Percentiles rank a stretch among this genome's conserved stretches.
Conservation (phyloP, 78 protist genomes). For the Emiliania huxleyi region DNA sequence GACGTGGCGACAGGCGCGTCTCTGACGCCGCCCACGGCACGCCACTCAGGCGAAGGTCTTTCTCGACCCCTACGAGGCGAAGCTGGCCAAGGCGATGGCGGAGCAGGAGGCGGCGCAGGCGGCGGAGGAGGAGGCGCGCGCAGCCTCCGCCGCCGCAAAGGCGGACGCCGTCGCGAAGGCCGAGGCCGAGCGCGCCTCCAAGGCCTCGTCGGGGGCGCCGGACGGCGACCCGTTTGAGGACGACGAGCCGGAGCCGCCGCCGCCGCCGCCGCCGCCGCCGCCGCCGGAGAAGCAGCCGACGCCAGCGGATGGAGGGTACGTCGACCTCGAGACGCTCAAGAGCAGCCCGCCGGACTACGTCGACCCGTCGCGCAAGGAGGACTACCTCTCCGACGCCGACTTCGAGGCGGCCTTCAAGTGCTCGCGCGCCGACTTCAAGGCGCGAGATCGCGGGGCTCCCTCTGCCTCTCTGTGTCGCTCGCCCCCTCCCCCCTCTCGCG, state of each 20-base stretch:
- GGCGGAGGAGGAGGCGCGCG: not conserved
- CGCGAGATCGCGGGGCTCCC: no score
- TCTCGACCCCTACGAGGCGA: slow-evolving; percentile 47
- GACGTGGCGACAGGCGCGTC: no score
- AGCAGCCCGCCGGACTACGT: not conserved
- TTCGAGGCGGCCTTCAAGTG: not conserved
- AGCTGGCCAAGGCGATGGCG: not conserved
- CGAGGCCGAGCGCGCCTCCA: not conserved
- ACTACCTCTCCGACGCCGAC: slow-evolving; percentile 42
- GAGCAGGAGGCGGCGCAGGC: not conserved
- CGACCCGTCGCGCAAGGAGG: slow-evolving; percentile 14
- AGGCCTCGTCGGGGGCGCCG: not conserved
- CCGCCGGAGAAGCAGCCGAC: not conserved
- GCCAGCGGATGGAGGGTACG: not conserved
- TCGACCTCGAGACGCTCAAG: not conserved
- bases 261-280: not conserved
- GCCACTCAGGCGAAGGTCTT: not conserved
- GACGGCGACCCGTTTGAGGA: not conserved
- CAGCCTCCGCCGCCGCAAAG: not conserved
- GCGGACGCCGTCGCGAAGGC: not conserved
- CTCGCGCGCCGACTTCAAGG: not conserved
- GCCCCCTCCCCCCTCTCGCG: no score
- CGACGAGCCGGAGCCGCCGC: not conserved
- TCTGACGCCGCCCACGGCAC: no score
- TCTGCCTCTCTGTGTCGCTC: no score